Evolutionary conservation across 2,329 filamentous ascomycete species (phyloP).

Genomic region (Epichloe hybrida): DNA sequence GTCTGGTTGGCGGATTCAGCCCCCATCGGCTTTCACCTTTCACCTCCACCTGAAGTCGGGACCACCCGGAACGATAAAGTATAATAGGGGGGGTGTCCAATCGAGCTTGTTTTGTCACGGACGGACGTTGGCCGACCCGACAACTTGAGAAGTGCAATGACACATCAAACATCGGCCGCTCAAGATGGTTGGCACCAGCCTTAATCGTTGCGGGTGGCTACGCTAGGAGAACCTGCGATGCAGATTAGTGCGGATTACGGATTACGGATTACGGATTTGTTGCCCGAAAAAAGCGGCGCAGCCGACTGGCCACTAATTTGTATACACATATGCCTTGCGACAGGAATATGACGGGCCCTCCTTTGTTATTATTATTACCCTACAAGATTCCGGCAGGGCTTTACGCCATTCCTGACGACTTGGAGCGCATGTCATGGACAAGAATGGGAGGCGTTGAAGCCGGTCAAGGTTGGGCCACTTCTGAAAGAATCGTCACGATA

Average conservation of each 20-base stretch:
- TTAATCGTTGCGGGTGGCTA: conserved; percentile 45
- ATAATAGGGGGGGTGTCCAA: too few species aligned
- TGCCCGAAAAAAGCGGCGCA: too few species aligned
- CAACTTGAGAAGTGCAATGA: background rate
- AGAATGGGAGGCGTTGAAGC: too few species aligned
- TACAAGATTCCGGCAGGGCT: conserved; percentile 20
- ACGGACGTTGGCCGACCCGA: background rate
- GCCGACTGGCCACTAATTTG: too few species aligned
- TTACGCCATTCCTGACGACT: conserved; percentile 22
- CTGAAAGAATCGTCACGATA: too few species aligned
- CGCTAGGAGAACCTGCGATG: conserved; percentile 32
- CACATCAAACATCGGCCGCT: conserved; percentile 21
- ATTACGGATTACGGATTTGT: too few species aligned
- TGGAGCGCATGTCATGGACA: too few species aligned
- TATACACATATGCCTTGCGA: too few species aligned
- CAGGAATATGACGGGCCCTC: background rate
- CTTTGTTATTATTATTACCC: background rate
- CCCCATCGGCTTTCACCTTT: background rate
- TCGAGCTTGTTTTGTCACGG: background rate
- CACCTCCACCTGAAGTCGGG: background rate
- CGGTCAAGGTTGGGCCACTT: too few species aligned
- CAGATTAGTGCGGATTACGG: background rate
- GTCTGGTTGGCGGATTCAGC: background rate
- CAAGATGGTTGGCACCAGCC: conserved; percentile 44
- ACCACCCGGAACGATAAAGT: background rate